A percentile compares a stretch with the other conserved stretches of the same genome.
Conservation (phyloP, 2,329 filamentous ascomycete species). For the Phaeosphaeria sp. region DNA sequence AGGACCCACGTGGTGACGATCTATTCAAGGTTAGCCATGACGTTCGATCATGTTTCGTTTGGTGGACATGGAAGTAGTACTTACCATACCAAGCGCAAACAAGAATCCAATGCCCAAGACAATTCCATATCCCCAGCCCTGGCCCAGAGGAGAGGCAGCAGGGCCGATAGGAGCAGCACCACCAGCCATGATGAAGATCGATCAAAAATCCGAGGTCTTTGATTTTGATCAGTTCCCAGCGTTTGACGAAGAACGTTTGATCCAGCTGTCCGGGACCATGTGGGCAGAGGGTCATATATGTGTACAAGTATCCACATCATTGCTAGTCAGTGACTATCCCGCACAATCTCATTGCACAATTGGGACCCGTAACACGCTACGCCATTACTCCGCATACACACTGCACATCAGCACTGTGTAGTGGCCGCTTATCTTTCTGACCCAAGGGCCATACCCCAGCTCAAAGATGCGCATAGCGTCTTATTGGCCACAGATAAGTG, state of each 20-base stretch:
- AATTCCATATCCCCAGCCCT: conserved; percentile 44
- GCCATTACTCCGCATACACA: neutral
- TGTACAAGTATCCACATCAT: neutral
- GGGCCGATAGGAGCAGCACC: conserved; percentile 33
- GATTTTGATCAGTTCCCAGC: neutral
- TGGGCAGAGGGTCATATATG: neutral
- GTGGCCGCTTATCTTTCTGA: neutral
- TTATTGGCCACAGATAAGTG: neutral
- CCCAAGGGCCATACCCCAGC: neutral
- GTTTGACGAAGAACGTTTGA: neutral
- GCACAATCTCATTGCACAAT: neutral
- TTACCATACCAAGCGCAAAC: conserved; percentile 39
- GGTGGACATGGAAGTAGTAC: neutral
- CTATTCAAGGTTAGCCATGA: conserved; percentile 6
- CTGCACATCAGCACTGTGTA: neutral
- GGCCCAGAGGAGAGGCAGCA: conserved; percentile 32
- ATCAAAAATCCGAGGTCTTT: neutral
- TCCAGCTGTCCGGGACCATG: neutral
- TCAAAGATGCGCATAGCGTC: neutral
- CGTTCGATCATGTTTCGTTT: too few relatives aligned
- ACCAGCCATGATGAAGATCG: conserved; percentile 28
- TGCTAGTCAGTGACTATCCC: too few relatives aligned
- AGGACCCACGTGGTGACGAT: conserved; percentile 39
- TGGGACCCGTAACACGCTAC: neutral
- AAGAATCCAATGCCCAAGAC: conserved; percentile 41